A percentile compares a stretch with the other conserved stretches of the same genome.
Conservation (phyloP, 805 yeast genomes). For the Kuraishia hungarica region DNA sequence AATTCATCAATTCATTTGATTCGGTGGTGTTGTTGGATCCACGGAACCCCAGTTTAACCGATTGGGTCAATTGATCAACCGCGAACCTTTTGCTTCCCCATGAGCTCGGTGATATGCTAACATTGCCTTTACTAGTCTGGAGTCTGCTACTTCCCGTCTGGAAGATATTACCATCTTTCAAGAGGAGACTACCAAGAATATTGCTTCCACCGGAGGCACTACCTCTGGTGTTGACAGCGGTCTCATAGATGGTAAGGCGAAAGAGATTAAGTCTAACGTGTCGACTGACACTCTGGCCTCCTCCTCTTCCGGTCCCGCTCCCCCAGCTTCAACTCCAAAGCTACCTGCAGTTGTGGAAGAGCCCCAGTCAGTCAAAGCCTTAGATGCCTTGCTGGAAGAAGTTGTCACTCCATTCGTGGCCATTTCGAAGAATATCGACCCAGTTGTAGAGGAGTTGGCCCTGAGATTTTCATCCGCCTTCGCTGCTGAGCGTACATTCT, state of each 20-base stretch:
- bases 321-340: constrained; percentile 10
- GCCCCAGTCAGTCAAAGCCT: constrained; percentile 40
- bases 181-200: constrained; percentile 36
- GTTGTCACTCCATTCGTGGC: constrained; percentile 53
- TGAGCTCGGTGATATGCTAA: background rate
- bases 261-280: constrained; percentile 5
- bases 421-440: constrained; percentile 44
- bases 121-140: constrained; percentile 49
- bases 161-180: constrained; percentile 83
- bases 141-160: constrained; percentile 87
- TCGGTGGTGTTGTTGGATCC: no score
- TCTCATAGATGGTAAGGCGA: constrained; percentile 4
- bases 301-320: constrained; percentile 9
- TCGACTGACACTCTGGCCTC: constrained; percentile 11
- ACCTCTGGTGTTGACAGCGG: constrained; percentile 9
- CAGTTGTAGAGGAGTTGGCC: constrained; percentile 51
- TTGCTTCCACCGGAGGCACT: constrained; percentile 5
- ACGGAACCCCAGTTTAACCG: no score
- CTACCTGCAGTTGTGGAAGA: constrained; percentile 17
- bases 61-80: no score
- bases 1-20: no score
- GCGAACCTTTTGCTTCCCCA: background rate
- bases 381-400: constrained; percentile 43
- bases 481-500: constrained; percentile 46
- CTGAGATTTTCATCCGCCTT: constrained; percentile 43